Percentiles rank a stretch among this genome's conserved stretches.
These are phyloP conservation scores for Nicotiana otophora DNA, from an alignment of 257 asterid genomes.

Conservation along the genomic window DNA sequence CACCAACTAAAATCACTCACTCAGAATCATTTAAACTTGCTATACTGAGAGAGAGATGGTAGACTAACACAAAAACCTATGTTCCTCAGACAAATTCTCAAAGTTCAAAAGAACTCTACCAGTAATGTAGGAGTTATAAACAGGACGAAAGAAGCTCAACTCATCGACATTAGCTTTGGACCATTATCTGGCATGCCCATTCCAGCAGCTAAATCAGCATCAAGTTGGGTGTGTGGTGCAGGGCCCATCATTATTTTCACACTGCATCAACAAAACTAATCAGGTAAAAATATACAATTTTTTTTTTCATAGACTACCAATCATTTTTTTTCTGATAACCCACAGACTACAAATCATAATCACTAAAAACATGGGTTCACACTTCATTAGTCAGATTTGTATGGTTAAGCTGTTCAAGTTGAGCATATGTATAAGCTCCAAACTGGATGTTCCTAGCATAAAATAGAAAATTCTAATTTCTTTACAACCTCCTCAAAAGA, in stretches of 20 bases:
- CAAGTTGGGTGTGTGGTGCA: constrained; percentile 81
- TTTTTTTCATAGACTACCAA: not conserved
- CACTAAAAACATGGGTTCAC: not conserved
- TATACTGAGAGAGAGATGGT: not conserved
- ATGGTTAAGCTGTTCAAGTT: not conserved
- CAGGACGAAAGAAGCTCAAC: constrained; percentile 5
- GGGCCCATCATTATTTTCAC: constrained; percentile 79
- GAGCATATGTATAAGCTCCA: not conserved
- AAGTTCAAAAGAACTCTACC: not conserved
- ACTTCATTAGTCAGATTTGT: not conserved
- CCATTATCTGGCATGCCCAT: constrained; percentile 98
- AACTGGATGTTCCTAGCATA: not conserved
- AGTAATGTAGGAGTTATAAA: not conserved
- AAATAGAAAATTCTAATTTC: not conserved
- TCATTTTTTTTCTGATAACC: no score
- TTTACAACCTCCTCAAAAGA: not conserved
- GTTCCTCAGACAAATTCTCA: not conserved
- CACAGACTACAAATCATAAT: not conserved
- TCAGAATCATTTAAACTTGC: not conserved
- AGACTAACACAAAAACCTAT: no score
- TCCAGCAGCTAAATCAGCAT: constrained; percentile 91
- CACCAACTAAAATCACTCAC: no score
- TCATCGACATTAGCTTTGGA: constrained; percentile 71
- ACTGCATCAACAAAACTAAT: constrained; percentile 24
- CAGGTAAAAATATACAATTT: not conserved